These are phyloP conservation scores for Oenanthe sinensis DNA, from an alignment of 129 eudicot species.

Conservation along the genomic window DNA sequence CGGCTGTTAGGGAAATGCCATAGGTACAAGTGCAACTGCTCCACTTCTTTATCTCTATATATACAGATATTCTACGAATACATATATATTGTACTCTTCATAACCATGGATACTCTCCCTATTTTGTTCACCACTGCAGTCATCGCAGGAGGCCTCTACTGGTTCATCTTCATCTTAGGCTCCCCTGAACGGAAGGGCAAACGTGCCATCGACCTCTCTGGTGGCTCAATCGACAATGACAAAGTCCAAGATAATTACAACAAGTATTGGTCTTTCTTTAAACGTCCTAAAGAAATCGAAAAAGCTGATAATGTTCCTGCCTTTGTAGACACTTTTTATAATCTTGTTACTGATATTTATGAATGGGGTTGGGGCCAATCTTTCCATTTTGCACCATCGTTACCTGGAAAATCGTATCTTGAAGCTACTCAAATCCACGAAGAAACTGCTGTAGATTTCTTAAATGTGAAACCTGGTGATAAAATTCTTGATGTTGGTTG, in stretches of 20 bases:
- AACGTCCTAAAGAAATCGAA: slow-evolving; percentile 79
- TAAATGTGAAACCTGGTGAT: slow-evolving; percentile 48
- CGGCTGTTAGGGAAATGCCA: neutral
- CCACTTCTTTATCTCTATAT: neutral
- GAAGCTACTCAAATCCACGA: slow-evolving; percentile 73
- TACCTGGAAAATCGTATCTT: slow-evolving; percentile 71
- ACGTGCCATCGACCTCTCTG: slow-evolving; percentile 74
- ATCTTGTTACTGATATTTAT: slow-evolving; percentile 92
- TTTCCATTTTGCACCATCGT: slow-evolving; percentile 79
- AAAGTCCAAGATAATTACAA: slow-evolving; percentile 73
- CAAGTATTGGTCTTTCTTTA: slow-evolving; percentile 95
- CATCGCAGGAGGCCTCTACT: slow-evolving; percentile 73
- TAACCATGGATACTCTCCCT: slow-evolving; percentile 55
- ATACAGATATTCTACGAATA: neutral
- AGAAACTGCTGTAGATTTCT: slow-evolving; percentile 81
- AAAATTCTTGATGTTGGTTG: slow-evolving; percentile 80
- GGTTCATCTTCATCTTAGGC: slow-evolving; percentile 88
- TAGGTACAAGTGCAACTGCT: neutral
- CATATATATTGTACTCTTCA: neutral
- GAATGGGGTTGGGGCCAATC: slow-evolving; percentile 99
- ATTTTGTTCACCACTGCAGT: slow-evolving; percentile 58
- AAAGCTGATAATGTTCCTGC: slow-evolving; percentile 72
- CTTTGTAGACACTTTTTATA: slow-evolving; percentile 86
- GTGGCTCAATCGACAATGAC: slow-evolving; percentile 75
- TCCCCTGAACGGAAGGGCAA: slow-evolving; percentile 92